A percentile compares a stretch with the other conserved stretches of the same genome.
Evolutionary conservation across 306 rosid genomes (phyloP).

Genomic region (Cajanus cajan): DNA sequence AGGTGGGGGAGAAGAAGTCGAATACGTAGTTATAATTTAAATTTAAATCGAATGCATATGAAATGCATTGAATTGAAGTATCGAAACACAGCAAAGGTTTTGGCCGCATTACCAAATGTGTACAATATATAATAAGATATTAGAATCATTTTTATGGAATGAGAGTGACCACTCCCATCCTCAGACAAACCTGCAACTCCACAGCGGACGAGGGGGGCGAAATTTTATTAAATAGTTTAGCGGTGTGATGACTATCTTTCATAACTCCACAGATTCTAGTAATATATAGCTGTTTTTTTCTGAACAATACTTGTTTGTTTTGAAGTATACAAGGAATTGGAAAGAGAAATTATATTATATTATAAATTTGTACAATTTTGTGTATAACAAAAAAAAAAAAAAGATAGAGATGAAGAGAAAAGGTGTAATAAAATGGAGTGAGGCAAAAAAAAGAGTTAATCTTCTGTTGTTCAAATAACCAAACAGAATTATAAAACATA

Average conservation of each 20-base stretch:
- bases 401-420: background rate
- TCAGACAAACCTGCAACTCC: conserved; percentile 32
- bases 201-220: conserved; percentile 56
- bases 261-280: background rate
- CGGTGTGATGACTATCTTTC: conserved; percentile 5
- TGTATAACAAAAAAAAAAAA: background rate
- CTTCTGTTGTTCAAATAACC: background rate
- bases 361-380: background rate
- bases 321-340: background rate
- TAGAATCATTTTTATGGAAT: conserved; percentile 15
- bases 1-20: background rate
- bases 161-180: conserved; percentile 43
- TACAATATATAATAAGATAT: conserved; percentile 1
- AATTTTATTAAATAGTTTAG: background rate
- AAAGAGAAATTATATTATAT: background rate
- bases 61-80: background rate
- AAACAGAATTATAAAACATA: background rate
- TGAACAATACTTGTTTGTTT: no score
- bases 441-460: background rate
- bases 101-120: conserved; percentile 41
- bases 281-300: no score
- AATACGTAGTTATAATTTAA: background rate
- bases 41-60: background rate
- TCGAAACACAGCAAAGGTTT: conserved; percentile 20
- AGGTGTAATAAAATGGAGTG: background rate